phyloP scores from a whole-genome alignment of 306 rosid genomes.

The Trifolium fragiferum region DNA sequence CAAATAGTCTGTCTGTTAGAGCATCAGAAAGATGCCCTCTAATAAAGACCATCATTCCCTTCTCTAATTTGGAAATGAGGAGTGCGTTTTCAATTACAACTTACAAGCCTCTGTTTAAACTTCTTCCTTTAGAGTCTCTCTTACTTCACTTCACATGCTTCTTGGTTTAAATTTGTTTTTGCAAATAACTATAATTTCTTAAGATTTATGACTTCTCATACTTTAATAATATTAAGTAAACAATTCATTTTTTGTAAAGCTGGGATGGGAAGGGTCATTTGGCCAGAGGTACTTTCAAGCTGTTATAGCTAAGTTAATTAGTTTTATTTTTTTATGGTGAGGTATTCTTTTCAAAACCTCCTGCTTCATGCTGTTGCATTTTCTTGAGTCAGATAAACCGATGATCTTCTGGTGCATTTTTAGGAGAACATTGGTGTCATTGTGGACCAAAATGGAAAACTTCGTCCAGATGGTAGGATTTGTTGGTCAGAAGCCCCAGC shows the following conservation, averaged over 20 bases:
- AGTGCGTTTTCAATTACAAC: conserved; percentile 3
- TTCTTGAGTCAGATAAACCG: conserved; percentile 17
- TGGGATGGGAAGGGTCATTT: neutral
- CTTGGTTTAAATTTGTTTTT: conserved; percentile 13
- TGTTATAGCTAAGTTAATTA: conserved; percentile 17
- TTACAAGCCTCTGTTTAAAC: conserved; percentile 8
- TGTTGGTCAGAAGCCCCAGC: conserved; percentile 98
- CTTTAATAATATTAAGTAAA: conserved; percentile 13
- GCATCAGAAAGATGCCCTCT: conserved; percentile 4
- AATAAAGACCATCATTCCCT: neutral
- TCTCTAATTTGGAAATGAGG: neutral
- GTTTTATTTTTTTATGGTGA: conserved; percentile 18
- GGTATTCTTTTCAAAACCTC: conserved; percentile 28
- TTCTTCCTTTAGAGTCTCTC: neutral
- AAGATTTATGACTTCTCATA: conserved; percentile 18
- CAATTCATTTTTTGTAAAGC: too few relatives aligned
- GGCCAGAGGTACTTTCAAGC: neutral
- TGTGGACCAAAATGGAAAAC: conserved; percentile 97
- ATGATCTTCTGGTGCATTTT: conserved; percentile 37
- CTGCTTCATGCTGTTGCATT: conserved; percentile 1
- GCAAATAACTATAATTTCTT: neutral
- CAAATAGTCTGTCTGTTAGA: conserved; percentile 21
- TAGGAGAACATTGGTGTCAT: conserved; percentile 97
- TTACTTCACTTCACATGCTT: neutral
- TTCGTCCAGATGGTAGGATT: conserved; percentile 89